Base-by-base conservation (phyloP, 805 yeast species). In the Saccharomyces eubayanus region DNA sequence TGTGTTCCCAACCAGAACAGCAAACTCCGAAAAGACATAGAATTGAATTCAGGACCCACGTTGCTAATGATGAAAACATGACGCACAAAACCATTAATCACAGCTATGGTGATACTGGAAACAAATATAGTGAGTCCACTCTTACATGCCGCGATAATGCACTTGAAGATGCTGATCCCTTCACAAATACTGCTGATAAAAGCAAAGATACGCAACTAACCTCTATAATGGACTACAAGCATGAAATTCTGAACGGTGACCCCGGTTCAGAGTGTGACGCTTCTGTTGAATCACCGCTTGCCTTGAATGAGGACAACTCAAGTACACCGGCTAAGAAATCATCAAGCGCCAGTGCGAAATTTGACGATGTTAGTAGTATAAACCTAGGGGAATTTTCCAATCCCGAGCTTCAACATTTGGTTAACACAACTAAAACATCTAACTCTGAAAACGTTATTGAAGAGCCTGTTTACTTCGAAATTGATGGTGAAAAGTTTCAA, bases 401-500 rank as follows among this genome's bases (percentile, higher is more conserved):
- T 16, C 43, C 43, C 20, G 43, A 4, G 10, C 16, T 36, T 36
- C 43, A 36, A 9, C 16, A 16, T 16, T 3, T 36, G 24, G 9
- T 11, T 36, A 36, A 16, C 20, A 4, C 24, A 16, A 16, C 16
- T 16, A 36, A 36, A 36, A 16, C 24, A 16, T 11, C 5, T 6
- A n/a, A 16, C 24, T 36, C 16, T 21, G 24, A 36, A 16, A 14
- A 30, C 1, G 30, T n/a, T 5, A 46, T 47, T 12, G 20, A 29
- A 36, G 57, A 55, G 12, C 50, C 55, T 6, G 59, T 64, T 9
- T 56, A 60, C 1, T 57, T 65, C 47, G 62, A 62, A 31, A 59
- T 63, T 27, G 69, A 59, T 36, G 68, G 62, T 28, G 47, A 60
- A 14, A 53, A 55, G 27, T 47, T 55, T 5, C 57, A 61, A 28